phyloP scores from a whole-genome alignment of 2,329 filamentous ascomycete species.

The Mycogone perniciosa region DNA sequence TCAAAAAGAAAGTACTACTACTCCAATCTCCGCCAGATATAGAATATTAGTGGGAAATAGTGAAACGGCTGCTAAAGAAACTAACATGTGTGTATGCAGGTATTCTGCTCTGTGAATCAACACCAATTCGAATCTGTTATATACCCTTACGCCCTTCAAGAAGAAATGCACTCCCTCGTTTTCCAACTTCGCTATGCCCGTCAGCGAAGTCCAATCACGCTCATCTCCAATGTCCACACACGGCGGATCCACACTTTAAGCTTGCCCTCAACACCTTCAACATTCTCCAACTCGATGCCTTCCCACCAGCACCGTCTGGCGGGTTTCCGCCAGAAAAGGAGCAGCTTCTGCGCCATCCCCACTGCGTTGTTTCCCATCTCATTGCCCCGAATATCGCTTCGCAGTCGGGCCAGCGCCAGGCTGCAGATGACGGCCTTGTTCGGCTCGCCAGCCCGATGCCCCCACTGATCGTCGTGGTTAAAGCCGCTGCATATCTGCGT shows the following conservation, averaged over 20 bases:
- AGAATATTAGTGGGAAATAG: not conserved
- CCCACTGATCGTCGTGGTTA: slow-evolving; percentile 92
- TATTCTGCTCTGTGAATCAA: slow-evolving; percentile 7
- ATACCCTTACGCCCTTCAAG: slow-evolving; percentile 13
- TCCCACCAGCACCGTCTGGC: slow-evolving; percentile 99
- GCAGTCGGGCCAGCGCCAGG: slow-evolving; percentile 82
- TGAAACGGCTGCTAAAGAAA: slow-evolving; percentile 8
- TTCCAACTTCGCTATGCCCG: slow-evolving; percentile 15
- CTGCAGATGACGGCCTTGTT: slow-evolving; percentile 99
- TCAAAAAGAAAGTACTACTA: too few relatives aligned
- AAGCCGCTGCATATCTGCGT: slow-evolving; percentile 61
- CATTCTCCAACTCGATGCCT: slow-evolving; percentile 81
- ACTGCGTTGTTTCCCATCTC: slow-evolving; percentile 71
- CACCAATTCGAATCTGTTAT: slow-evolving; percentile 12
- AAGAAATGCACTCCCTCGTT: not conserved
- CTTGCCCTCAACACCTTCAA: slow-evolving; percentile 84
- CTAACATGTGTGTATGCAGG: slow-evolving; percentile 9
- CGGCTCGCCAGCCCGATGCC: slow-evolving; percentile 92
- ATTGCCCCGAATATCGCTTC: slow-evolving; percentile 83
- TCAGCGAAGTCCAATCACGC: slow-evolving; percentile 76
- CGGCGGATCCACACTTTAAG: slow-evolving; percentile 97
- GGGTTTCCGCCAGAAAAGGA: slow-evolving; percentile 97
- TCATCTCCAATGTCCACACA: slow-evolving; percentile 99
- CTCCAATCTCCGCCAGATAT: not conserved
- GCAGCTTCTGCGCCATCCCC: slow-evolving; percentile 95